Conservation (phyloP, 2,329 filamentous ascomycete genomes). For the Pseudogymnoascus sp. region DNA sequence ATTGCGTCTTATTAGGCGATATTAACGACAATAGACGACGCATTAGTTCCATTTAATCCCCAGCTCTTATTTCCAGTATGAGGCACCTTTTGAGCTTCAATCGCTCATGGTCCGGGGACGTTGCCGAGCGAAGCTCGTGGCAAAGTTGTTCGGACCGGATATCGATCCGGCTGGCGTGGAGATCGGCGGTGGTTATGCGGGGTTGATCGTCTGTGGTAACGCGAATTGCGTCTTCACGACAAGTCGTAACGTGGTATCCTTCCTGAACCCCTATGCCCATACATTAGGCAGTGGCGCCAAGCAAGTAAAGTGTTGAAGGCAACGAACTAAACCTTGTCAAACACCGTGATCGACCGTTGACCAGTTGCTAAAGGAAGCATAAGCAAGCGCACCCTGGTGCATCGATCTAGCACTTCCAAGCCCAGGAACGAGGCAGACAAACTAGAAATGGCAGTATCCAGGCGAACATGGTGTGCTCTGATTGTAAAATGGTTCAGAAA, state of each 20-base stretch:
- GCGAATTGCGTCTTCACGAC: not conserved
- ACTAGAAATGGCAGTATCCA: not conserved
- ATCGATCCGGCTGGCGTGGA: not conserved
- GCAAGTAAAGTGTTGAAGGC: not conserved
- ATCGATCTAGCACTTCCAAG: not conserved
- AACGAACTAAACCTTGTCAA: not conserved
- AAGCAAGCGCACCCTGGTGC: not conserved
- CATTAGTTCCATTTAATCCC: not conserved
- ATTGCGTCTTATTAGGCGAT: not conserved
- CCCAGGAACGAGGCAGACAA: not conserved
- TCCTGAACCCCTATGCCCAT: not conserved
- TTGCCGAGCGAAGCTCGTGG: not conserved
- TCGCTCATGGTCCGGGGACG: not conserved
- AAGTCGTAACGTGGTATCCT: not conserved
- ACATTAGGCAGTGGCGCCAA: not conserved
- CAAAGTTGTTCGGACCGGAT: not conserved
- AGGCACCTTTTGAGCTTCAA: not conserved
- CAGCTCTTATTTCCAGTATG: not conserved
- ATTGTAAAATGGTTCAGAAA: not conserved
- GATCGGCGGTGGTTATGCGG: not conserved
- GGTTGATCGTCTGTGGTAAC: not conserved
- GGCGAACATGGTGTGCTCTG: not conserved
- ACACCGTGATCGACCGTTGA: not conserved
- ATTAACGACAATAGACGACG: not conserved
- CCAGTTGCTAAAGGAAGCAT: not conserved